Evolutionary conservation across 2,329 filamentous ascomycete genomes (phyloP), one percentile per base, ranked within the genome.

Genomic region (Bipolaris oryzae): DNA sequence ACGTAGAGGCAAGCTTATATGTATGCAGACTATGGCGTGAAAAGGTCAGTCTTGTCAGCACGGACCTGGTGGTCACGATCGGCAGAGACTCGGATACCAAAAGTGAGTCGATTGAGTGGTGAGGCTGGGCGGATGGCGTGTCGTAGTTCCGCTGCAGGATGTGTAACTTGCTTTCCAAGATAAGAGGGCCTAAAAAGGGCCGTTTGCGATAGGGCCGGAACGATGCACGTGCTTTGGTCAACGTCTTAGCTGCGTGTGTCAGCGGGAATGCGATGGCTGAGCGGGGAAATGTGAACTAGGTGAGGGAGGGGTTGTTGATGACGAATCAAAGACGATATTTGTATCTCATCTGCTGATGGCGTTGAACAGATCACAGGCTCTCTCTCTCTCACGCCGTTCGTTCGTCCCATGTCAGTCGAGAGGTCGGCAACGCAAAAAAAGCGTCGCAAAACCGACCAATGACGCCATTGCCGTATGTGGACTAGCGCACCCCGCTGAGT

Each of bases 91-190:
- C 48, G 52, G 55, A 47, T 21, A 34, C 37, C 41, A 38, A 55
- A 31, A 55, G 37, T 20, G 46, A 42, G 33, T 33, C 43, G 39
- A 13, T 33, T 37, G 39, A 13, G 28, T 54, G 18, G 44, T 50
- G 58, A 60, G 52, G 56, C 50, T 50, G 53, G 48, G 47, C 48
- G 60, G 55, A 13, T 46, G 49, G 38, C 25, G 33, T 18, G 34
- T 54, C 55, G 49, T 43, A 58, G 41, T 37, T 41, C 57, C 44
- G 64, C 67, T 71, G 70, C 70, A 70, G 48, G 58, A 63, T 51
- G 56, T 70, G 70, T 65, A 47, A 53, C 57, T 61, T 47, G 61
- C 60, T 64, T 71, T 70, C 70, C 68, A 57, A 42, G 68, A 71
- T 64, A 68, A 70, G 69, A 50, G 55, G 48, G 53, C 57, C 64